Percentiles rank a stretch among this genome's conserved stretches.
phyloP scores from a whole-genome alignment of 73 alveolate genomes.

The Vitrella brassicaformis region DNA sequence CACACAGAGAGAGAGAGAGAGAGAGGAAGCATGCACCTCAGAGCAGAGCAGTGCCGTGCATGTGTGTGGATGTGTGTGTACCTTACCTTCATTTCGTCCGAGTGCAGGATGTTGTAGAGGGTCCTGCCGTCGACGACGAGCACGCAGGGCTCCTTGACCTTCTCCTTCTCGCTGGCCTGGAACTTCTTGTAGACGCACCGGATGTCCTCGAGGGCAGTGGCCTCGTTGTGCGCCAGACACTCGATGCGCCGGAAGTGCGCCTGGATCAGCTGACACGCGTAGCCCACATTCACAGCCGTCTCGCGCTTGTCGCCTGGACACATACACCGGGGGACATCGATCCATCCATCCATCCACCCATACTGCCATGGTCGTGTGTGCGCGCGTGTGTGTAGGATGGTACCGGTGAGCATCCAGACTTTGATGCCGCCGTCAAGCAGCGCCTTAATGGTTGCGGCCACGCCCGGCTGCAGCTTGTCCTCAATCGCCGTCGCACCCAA shows the following conservation, averaged over 20 bases:
- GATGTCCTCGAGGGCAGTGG: too few species aligned
- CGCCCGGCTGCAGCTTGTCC: conserved; percentile 84
- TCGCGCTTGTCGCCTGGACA: conserved; percentile 67
- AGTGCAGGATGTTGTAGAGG: too few species aligned
- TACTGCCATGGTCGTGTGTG: not conserved
- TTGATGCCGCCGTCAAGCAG: conserved; percentile 62
- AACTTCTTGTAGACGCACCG: too few species aligned
- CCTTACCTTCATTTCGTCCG: too few species aligned
- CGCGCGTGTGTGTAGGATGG: too few species aligned
- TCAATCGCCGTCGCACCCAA: conserved; percentile 94
- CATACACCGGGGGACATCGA: not conserved
- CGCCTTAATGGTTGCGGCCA: conserved; percentile 50
- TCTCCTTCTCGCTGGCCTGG: too few species aligned
- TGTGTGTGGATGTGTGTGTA: too few species aligned
- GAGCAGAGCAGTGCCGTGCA: too few species aligned
- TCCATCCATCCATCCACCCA: not conserved
- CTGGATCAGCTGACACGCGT: conserved; percentile 55
- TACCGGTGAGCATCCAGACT: conserved; percentile 87
- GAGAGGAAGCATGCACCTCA: not conserved
- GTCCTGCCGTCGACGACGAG: not conserved
- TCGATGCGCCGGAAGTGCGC: conserved; percentile 8
- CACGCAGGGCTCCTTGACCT: too few species aligned
- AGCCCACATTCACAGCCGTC: conserved; percentile 76
- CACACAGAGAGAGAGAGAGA: not conserved
- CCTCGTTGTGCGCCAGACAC: too few species aligned